A percentile compares a stretch with the other conserved stretches of the same genome.
Conservation (phyloP, 2,329 filamentous ascomycete genomes). For the Macroventuria anomochaeta region DNA sequence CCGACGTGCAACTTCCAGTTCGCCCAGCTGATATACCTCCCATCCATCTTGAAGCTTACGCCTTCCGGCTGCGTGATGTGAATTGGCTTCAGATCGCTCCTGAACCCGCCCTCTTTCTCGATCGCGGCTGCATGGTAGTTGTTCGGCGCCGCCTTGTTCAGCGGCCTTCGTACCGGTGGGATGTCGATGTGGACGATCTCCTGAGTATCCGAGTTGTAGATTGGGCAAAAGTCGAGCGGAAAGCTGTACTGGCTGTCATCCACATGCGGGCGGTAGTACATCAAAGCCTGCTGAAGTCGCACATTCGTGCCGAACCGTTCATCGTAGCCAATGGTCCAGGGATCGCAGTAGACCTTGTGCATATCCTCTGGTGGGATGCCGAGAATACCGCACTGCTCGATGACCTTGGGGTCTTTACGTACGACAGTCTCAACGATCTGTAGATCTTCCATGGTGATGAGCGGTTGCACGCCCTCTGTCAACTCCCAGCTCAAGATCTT, state of each 20-base stretch:
- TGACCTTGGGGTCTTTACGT: conserved; percentile 81
- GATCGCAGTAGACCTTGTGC: conserved; percentile 95
- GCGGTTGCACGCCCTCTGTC: conserved; percentile 78
- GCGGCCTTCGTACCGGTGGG: conserved; percentile 74
- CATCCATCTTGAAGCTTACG: conserved; percentile 81
- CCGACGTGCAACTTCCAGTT: conserved; percentile 93
- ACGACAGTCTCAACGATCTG: conserved; percentile 78
- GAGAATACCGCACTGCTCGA: conserved; percentile 85
- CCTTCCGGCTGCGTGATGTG: conserved; percentile 88
- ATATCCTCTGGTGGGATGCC: conserved; percentile 84
- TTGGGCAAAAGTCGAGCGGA: conserved; percentile 92
- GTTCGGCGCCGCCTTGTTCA: conserved; percentile 74
- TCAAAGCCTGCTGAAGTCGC: conserved; percentile 87
- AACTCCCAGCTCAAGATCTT: conserved; percentile 77
- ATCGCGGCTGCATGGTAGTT: conserved; percentile 82
- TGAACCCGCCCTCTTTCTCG: conserved; percentile 75
- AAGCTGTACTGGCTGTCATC: conserved; percentile 92
- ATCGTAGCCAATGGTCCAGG: conserved; percentile 95
- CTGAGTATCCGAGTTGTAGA: conserved; percentile 81
- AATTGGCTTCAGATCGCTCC: conserved; percentile 82
- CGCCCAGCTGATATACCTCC: conserved; percentile 81
- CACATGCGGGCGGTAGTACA: conserved; percentile 89
- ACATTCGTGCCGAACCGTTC: conserved; percentile 81
- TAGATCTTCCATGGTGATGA: conserved; percentile 94
- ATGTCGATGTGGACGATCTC: conserved; percentile 84